phyloP scores from a whole-genome alignment of 2,329 filamentous ascomycete species.

The Neopestalotiopsis rosae region DNA sequence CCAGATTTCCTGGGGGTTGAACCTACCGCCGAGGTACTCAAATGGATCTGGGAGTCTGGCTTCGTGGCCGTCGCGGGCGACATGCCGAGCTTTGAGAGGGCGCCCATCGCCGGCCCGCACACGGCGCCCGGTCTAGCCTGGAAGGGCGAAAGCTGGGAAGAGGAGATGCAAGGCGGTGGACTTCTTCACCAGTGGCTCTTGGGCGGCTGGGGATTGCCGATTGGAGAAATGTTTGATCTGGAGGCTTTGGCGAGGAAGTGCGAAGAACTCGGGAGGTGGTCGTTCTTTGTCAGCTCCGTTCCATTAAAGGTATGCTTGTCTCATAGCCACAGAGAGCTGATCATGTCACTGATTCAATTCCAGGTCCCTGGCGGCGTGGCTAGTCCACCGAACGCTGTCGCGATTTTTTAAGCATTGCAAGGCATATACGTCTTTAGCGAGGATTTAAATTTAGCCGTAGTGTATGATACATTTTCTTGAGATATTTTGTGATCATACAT shows the following conservation, averaged over 20 bases:
- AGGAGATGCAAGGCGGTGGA: constrained; percentile 14
- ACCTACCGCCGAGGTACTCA: constrained; percentile 37
- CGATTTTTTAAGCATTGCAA: constrained; percentile 36
- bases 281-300: constrained; percentile 46
- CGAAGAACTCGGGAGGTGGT: constrained; percentile 37
- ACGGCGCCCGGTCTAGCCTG: constrained; percentile 24
- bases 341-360: neutral
- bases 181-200: constrained; percentile 47
- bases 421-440: neutral
- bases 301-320: constrained; percentile 41
- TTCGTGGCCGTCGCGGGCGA: constrained; percentile 52
- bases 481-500: neutral
- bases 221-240: constrained; percentile 55
- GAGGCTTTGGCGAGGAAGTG: constrained; percentile 44
- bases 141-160: constrained; percentile 15
- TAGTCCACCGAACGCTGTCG: constrained; percentile 44
- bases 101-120: constrained; percentile 40
- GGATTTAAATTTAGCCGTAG: neutral
- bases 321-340: too few species aligned
- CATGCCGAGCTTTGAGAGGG: constrained; percentile 48
- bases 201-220: constrained; percentile 56
- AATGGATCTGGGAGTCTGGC: constrained; percentile 51
- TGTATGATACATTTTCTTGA: neutral
- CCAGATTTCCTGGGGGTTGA: constrained; percentile 46
- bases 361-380: constrained; percentile 43